A percentile compares a stretch with the other conserved stretches of the same genome.
Evolutionary conservation across 177 flowering plant genomes (phyloP).

Genomic region (Vitis hybrid): DNA sequence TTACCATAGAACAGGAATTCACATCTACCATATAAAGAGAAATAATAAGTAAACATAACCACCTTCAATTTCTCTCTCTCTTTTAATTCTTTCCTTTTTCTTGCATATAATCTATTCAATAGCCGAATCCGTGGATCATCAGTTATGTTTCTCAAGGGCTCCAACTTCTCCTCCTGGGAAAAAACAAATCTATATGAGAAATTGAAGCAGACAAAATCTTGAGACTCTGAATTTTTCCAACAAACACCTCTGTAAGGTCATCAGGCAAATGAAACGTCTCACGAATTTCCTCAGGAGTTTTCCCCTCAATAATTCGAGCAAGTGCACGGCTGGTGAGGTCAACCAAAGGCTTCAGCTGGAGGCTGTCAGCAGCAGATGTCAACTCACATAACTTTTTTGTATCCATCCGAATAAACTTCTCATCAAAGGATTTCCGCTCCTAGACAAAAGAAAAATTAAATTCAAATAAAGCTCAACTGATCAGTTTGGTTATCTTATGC

Average conservation of each 20-base stretch:
- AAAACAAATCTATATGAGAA: conserved; percentile 22
- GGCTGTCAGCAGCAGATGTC: conserved; percentile 93
- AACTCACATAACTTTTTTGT: conserved; percentile 79
- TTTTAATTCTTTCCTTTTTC: conserved; percentile 81
- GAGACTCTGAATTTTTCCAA: conserved; percentile 9
- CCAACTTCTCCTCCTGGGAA: conserved; percentile 86
- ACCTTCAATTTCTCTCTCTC: conserved; percentile 79
- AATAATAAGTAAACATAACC: conserved; percentile 4
- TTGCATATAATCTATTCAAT: conserved; percentile 80
- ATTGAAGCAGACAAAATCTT: conserved; percentile 5
- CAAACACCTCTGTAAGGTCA: conserved; percentile 87
- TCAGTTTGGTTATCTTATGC: background rate
- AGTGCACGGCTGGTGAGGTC: conserved; percentile 93
- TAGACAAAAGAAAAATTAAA: conserved; percentile 14
- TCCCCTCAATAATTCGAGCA: conserved; percentile 94
- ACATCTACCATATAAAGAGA: background rate
- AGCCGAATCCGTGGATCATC: conserved; percentile 90
- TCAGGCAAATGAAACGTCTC: conserved; percentile 88
- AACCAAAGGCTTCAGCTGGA: conserved; percentile 83
- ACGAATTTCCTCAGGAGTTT: conserved; percentile 89
- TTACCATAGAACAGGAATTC: background rate
- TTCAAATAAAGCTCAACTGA: background rate
- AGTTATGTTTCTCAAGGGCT: conserved; percentile 69
- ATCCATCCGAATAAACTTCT: conserved; percentile 82
- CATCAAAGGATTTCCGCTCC: conserved; percentile 90